Evolutionary conservation across 441 rosid species (phyloP).

Genomic region (Populus trichocarpa): DNA sequence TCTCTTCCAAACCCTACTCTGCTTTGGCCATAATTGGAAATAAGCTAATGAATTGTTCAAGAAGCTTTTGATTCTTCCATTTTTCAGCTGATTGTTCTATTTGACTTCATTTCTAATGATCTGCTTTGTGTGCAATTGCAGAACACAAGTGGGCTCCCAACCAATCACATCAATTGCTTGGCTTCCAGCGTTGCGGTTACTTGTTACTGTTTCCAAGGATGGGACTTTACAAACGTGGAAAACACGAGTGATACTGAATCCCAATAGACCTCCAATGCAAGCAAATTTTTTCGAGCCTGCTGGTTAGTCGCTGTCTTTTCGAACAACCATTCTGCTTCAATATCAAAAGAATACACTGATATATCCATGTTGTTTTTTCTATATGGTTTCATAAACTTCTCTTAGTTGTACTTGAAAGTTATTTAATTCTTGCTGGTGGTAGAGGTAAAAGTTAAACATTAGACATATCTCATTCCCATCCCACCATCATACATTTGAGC

Average conservation of each 20-base stretch:
- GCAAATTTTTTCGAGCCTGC: slow-evolving; percentile 96
- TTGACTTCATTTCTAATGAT: neutral
- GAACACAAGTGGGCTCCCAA: slow-evolving; percentile 96
- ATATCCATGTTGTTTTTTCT: neutral
- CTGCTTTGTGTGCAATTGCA: slow-evolving; percentile 28
- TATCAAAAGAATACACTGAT: neutral
- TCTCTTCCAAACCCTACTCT: neutral
- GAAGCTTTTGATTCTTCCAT: neutral
- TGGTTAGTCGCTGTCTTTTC: slow-evolving; percentile 39
- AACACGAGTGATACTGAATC: slow-evolving; percentile 75
- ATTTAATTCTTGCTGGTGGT: neutral
- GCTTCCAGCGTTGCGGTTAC: slow-evolving; percentile 82
- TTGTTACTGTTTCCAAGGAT: slow-evolving; percentile 89
- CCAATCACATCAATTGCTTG: slow-evolving; percentile 91
- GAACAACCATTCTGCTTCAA: neutral
- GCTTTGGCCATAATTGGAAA: neutral
- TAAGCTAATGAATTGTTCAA: neutral
- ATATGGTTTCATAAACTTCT: neutral
- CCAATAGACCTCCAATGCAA: slow-evolving; percentile 92
- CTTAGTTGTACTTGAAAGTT: neutral
- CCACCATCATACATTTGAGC: neutral
- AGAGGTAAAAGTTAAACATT: neutral
- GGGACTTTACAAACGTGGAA: slow-evolving; percentile 97
- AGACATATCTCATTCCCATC: slow-evolving; percentile 12
- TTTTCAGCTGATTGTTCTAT: neutral